Evolutionary conservation across 2,329 filamentous ascomycete genomes (phyloP).

Genomic region (Pestalotiopsis sp.): DNA sequence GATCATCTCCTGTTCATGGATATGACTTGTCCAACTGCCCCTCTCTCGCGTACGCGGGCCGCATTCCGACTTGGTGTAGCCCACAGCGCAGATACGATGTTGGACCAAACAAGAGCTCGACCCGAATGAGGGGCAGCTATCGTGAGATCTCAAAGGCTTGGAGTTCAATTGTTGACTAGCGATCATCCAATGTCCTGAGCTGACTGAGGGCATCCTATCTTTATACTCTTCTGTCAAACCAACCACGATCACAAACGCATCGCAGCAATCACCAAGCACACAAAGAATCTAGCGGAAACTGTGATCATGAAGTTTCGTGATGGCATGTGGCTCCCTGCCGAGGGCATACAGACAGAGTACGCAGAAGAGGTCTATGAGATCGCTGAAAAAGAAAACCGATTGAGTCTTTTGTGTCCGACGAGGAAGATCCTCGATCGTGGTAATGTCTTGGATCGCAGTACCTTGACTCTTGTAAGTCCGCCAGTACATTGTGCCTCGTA

Average conservation of each 20-base stretch:
- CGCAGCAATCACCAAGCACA: not conserved
- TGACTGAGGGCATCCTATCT: not conserved
- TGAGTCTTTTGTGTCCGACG: conserved; percentile 61
- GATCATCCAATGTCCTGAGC: not conserved
- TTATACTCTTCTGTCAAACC: not conserved
- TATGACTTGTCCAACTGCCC: not conserved
- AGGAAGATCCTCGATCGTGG: conserved; percentile 55
- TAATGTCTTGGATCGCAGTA: conserved; percentile 59
- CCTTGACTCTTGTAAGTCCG: conserved; percentile 49
- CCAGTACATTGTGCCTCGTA: not conserved
- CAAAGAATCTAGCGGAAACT: not conserved
- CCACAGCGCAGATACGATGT: not conserved
- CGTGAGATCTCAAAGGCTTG: not conserved
- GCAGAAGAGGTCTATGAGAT: conserved; percentile 66
- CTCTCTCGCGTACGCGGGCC: conserved; percentile 11
- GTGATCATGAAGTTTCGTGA: conserved; percentile 62
- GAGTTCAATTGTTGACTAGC: not conserved
- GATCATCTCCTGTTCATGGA: not conserved
- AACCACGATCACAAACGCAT: not conserved
- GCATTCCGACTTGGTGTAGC: not conserved
- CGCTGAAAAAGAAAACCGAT: conserved; percentile 47
- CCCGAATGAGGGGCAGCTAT: conserved; percentile 1
- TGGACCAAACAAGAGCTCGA: not conserved
- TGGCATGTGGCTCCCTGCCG: conserved; percentile 69
- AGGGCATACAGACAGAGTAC: conserved; percentile 64